Evolutionary conservation across 805 yeast species (phyloP), one percentile per base, ranked within the genome.

Genomic region (Blastobotrys terrestris): DNA sequence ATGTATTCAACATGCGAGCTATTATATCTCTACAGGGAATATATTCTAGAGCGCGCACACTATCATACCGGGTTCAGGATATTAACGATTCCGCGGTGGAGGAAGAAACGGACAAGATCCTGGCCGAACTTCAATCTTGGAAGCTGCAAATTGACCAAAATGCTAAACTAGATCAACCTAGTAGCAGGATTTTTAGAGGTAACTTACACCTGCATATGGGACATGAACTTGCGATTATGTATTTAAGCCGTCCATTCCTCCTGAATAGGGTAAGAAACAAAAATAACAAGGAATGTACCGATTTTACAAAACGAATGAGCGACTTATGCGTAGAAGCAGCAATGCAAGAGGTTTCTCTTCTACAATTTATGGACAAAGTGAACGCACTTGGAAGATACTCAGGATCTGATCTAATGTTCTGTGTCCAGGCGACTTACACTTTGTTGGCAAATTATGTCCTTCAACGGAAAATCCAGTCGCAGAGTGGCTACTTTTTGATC

Each of bases 321-420:
- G 15, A 39, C 14, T 26, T 26, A 14, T 46, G 49, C 35, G 6
- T 46, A 8, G 40, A 26, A 11, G 49, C 49, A 14, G 49, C 49
- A 8, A 16, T 8, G 15, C 49, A 46, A 8, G 16, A 19, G 14
- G 35, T 46, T 19, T 26, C 31, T 22, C 39, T 46, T 11, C 41
- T 46, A 13, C 49, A 46, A 40, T 4, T 46, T n/a, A 46, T 46
- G 49, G 35, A 46, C 20, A 46, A 46, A 15, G 21, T 16, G 16
- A 46, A 46, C 11, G 3, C 41, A 3, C 35, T 46, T 18, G 49
- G 49, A 11, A 21, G 31, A 5, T 46, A 46, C 20, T 46, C 49
- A 3, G 31, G 41, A 2, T 26, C 49, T 3, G 49, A 46, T 46
- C 31, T 46, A 40, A 46, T 46, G 49, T 46, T 22, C 8, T 46